Base-by-base conservation (phyloP, 305 asterid genomes). In the Coffea humblotiana region DNA sequence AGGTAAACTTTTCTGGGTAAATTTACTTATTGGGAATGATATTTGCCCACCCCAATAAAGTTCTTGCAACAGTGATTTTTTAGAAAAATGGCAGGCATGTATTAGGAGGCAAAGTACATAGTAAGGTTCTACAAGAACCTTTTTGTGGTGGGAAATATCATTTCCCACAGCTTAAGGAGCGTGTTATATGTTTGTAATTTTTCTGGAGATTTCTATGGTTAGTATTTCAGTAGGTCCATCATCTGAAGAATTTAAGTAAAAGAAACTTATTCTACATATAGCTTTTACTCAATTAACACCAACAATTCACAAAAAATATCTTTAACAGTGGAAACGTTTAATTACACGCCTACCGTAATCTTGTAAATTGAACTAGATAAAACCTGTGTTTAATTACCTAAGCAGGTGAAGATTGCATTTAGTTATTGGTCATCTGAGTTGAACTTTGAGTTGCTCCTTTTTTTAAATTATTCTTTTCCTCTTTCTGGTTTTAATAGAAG, bases 1-100 rank as follows among this genome's bases (percentile, higher is more conserved):
- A 76, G 97, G 98, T 96, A 79, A 81, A 67, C 27, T 5, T 25
- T 52, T 43, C 18, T 15, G 3, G 48, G 3, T 21, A 15, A 23
- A 27, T n/a, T n/a, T n/a, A 8, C n/a, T 74, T 11, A 1, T 25
- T 54, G 32, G 11, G 16, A 35, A 14, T 35, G 48, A 72, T 72
- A 29, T 18, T 0, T 16, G 23, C 23, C 16, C 6, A 3, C 23
- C 6, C 21, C 5, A 52, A 52, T 2, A 16, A 52, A 19, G 21
- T 15, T 52, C 60, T 52, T 52, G 21, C n/a, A n/a, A n/a, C n/a
- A n/a, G n/a, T 13, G 13, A 6, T 52, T 4, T 52, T 52, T 52
- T 52, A 58, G 64, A 2, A 9, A 21, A 19, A 58, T 16, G n/a
- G 4, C 64, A 58, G 19, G 25, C 11, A 54, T 54, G 61, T 18